Base-by-base conservation (phyloP, 2,329 filamentous ascomycete genomes). In the Xylaria sp. region DNA sequence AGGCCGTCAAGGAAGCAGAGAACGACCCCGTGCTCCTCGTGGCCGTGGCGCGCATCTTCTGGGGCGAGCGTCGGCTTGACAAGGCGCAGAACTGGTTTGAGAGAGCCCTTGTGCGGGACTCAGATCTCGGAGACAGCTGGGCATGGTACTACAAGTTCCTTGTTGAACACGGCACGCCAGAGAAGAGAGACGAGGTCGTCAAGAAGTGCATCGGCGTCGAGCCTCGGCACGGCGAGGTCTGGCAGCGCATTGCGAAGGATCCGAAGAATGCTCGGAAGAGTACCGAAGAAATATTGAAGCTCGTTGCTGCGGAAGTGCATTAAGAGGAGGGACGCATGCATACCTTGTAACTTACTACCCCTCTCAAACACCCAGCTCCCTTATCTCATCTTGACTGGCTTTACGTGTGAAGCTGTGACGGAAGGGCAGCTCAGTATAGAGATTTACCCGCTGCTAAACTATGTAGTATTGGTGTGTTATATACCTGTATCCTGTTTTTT, bases 81-180 rank as follows among this genome's bases (percentile, higher is more conserved):
- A 97, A 98, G 80, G 95, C 96, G 2, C 92, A 94, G 81, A 94
- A 89, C 72, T 99, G 96, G 96, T 99, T 99, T 80, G 94, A 98
- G 82, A 97, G 97, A 82, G 96, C 96, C 0, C 90, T 98, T 65
- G 86, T 97, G 63, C 84, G 96, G 13, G 94, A 99, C 77, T 89
- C 91, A 43, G 94, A 98, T 79, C 83, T 90, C 60, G 96, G 96
- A 60, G 97, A 99, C 83, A 92, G 90, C 12, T 99, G 97, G 97
- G 95, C 94, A 23, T 99, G 95, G 95, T 99, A 98, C 81, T 96
- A 94, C 81, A 94, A 95, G 80, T 99, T 98, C 80, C 78, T 98
- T 72, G 79, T 90, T 74, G 93, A 98, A 84, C 94, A 99, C 82
- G 97, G 96, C 10, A 98, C 94, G 5, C 91, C 94, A 72, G 95